Conservation (phyloP, 768 basidiomycete genomes). For the Terana coerulea region DNA sequence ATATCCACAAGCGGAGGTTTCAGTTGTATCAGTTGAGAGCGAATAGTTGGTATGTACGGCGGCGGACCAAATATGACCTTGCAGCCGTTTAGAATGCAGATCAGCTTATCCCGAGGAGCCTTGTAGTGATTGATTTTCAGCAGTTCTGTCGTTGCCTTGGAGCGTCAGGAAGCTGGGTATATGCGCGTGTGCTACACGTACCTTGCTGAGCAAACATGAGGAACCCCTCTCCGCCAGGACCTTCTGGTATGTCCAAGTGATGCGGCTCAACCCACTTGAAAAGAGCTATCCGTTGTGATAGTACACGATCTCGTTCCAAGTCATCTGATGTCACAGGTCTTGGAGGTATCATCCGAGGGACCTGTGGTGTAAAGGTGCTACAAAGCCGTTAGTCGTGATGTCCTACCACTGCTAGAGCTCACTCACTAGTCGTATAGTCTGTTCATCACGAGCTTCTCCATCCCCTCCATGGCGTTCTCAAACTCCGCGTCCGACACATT, state of each 20-base stretch:
- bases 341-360: constrained; percentile 59
- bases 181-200: constrained; percentile 26
- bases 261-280: constrained; percentile 88
- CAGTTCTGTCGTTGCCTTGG: constrained; percentile 53
- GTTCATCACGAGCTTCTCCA: constrained; percentile 99
- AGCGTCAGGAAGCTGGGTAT: not conserved
- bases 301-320: constrained; percentile 90
- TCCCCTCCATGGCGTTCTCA: constrained; percentile 95
- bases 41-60: constrained; percentile 10
- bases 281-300: constrained; percentile 84
- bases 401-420: not conserved
- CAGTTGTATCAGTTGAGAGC: constrained; percentile 3
- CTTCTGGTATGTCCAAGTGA: constrained; percentile 87
- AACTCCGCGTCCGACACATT: constrained; percentile 78
- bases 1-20: constrained; percentile 4
- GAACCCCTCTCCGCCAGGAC: constrained; percentile 74
- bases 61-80: constrained; percentile 96
- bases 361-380: constrained; percentile 91
- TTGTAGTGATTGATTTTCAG: constrained; percentile 98
- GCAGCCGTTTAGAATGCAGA: constrained; percentile 96
- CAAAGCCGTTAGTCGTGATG: constrained; percentile 11
- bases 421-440: constrained; percentile 91
- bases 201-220: constrained; percentile 88
- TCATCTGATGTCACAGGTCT: constrained; percentile 90
- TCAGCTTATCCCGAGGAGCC: constrained; percentile 95